Percentiles rank a stretch among this genome's conserved stretches.
These are phyloP conservation scores for Boletus nobilissimus DNA, from an alignment of 1,284 basidiomycete species.

Conservation along the genomic window DNA sequence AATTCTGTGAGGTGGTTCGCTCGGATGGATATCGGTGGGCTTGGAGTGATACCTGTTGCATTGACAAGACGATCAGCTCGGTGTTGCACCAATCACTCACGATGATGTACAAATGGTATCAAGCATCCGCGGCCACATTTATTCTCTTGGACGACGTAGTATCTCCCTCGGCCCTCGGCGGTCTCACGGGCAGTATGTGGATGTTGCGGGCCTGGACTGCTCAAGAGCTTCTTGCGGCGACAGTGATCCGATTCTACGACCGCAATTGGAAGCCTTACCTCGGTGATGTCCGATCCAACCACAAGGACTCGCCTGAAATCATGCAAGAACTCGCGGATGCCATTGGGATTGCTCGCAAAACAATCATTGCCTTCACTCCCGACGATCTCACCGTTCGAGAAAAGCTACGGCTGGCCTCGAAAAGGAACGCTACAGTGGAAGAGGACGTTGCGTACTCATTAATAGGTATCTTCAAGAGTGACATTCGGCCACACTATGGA, in stretches of 20 bases:
- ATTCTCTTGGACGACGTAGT: not conserved
- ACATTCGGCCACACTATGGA: not conserved
- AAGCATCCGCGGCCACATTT: not conserved
- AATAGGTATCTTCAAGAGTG: conserved; percentile 2
- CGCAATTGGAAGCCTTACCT: too few relatives aligned
- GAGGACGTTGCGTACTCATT: too few relatives aligned
- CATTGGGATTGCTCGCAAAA: too few relatives aligned
- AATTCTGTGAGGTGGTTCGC: too few relatives aligned
- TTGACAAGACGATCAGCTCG: not conserved
- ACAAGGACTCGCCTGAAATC: too few relatives aligned
- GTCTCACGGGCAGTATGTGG: not conserved
- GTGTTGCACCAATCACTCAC: not conserved
- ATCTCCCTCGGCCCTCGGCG: not conserved
- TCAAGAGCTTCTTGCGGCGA: not conserved
- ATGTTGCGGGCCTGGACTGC: conserved; percentile 2
- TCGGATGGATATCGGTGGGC: too few relatives aligned
- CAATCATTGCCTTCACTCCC: too few relatives aligned
- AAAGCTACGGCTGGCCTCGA: not conserved
- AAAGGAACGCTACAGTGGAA: not conserved
- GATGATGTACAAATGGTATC: conserved; percentile 9
- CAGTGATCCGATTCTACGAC: not conserved
- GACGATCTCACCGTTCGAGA: too few relatives aligned
- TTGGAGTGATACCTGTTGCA: too few relatives aligned
- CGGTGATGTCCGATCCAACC: too few relatives aligned
- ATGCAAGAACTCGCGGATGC: too few relatives aligned